Evolutionary conservation across 192 early-diverging fungal species (phyloP), one percentile per base, ranked within the genome.

Genomic region (Podila epigama): DNA sequence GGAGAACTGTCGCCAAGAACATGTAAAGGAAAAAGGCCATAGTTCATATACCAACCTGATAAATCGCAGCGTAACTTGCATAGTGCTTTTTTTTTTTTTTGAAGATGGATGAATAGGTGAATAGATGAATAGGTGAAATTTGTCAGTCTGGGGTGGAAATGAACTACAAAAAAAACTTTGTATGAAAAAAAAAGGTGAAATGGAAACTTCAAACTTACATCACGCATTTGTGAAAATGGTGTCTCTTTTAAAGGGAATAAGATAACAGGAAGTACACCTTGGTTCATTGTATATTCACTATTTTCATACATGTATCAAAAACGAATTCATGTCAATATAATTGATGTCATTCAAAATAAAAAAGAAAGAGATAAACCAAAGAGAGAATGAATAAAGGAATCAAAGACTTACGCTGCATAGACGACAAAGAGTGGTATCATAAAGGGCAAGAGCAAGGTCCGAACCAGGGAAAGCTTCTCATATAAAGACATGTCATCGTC

Each of bases 271-370:
- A 67, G 51, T 1, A 83, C 70, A 8, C 81, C 81, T 40, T 79
- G 79, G 58, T 83, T 83, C 65, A 75, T 81, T 15, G 71, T 77
- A 60, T 83, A 83, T 40, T 83, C 70, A 4, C 78, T 80, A 28
- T 35, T 18, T 0, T 37, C 58, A 8, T 0, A 40, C 18, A 31
- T 41, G 18, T 35, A 51, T 3, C 5, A 58, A 52, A 25, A 53
- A 62, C 10, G 8, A 0, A 44, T 12, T 1, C 35, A 28, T 18
- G 41, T 39, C 8, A 63, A 16, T 41, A 32, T 0, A 32, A 60
- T 8, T 22, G 22, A 7, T 16, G 54, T 10, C 18, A 15, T 20
- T 44, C 42, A 44, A 18, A 42, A 13, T 42, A n/a, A n/a, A 34
- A 50, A 51, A 16, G 31, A n/a, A 8, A 31, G 32, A 20, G 8